Base-by-base conservation (phyloP, 805 yeast genomes). In the Candida pseudofarinosa region DNA sequence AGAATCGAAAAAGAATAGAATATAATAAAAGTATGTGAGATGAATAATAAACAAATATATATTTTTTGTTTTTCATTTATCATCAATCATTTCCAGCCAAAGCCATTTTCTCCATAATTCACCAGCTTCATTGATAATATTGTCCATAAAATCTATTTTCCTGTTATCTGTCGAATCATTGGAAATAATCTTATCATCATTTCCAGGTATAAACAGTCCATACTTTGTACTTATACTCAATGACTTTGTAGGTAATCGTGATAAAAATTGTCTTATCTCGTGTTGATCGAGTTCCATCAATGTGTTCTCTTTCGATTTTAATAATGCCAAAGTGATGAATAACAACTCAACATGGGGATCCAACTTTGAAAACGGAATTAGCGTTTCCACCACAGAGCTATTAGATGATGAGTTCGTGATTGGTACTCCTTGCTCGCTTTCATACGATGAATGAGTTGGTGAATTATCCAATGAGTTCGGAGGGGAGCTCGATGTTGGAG, bases 51-150 rank as follows among this genome's bases (percentile, higher is more conserved):
- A n/a, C n/a, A n/a, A n/a, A n/a, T n/a, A n/a, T n/a, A n/a, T n/a
- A n/a, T n/a, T n/a, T n/a, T n/a, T n/a, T n/a, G n/a, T n/a, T n/a
- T n/a, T 18, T 35, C 39, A 54, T 44, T 52, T 55, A 35, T 62
- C 65, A 35, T 65, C 70, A 35, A 56, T 52, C 64, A 65, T 60
- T 46, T 69, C 75, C 49, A 59, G 50, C 71, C 71, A 86, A 33
- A 85, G 65, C 87, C 91, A 86, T 53, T 81, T 83, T 49, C 96
- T 71, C 95, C 95, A 88, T 35, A 85, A 69, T 55, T 88, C 95
- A 26, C 96, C 95, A 2, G 95, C 90, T 58, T 83, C 90, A 42
- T 69, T 66, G 35, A 87, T 73, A 20, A 88, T 73, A 49, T 82
- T 83, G 55, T 85, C 89, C 58, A 88, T 83, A 50, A 85, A 88